phyloP scores from a whole-genome alignment of 345 rosid genomes.

The Sonneratia caseolaris region DNA sequence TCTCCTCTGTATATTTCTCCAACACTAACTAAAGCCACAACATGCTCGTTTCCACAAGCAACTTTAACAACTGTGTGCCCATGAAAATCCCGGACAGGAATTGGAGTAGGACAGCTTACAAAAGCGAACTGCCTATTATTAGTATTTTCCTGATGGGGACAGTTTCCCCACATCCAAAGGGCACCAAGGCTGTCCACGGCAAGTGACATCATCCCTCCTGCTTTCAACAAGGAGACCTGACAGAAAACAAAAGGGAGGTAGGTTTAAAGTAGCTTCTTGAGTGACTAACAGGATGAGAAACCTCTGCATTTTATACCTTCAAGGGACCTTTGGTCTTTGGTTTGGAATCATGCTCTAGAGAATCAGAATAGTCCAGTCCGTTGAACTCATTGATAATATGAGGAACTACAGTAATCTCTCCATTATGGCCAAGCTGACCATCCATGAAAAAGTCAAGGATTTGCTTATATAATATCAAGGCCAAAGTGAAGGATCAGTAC shows the following conservation, averaged over 20 bases:
- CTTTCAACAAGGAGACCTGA: constrained; percentile 61
- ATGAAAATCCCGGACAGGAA: constrained; percentile 45
- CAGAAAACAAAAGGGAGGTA: background rate
- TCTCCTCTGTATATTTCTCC: constrained; percentile 38
- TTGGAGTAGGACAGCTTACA: constrained; percentile 42
- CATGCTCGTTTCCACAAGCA: constrained; percentile 87
- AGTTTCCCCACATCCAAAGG: constrained; percentile 93
- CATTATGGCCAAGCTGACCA: constrained; percentile 77
- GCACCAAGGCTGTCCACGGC: constrained; percentile 71
- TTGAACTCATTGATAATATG: constrained; percentile 36
- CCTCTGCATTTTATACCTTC: constrained; percentile 28
- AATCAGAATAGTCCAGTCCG: constrained; percentile 23
- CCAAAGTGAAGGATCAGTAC: constrained; percentile 2
- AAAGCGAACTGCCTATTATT: constrained; percentile 32
- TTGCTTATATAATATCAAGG: background rate
- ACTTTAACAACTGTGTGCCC: constrained; percentile 79
- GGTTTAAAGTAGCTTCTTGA: background rate
- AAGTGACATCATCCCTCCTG: constrained; percentile 81
- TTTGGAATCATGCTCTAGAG: constrained; percentile 23
- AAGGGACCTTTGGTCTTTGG: constrained; percentile 21
- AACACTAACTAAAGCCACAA: constrained; percentile 54
- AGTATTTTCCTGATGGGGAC: constrained; percentile 37
- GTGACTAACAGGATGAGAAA: background rate
- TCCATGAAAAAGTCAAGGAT: constrained; percentile 63
- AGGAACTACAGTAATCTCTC: constrained; percentile 46